These are phyloP conservation scores for Talaromyces sp. DNA, from an alignment of 2,329 filamentous ascomycete species.

Conservation along the genomic window DNA sequence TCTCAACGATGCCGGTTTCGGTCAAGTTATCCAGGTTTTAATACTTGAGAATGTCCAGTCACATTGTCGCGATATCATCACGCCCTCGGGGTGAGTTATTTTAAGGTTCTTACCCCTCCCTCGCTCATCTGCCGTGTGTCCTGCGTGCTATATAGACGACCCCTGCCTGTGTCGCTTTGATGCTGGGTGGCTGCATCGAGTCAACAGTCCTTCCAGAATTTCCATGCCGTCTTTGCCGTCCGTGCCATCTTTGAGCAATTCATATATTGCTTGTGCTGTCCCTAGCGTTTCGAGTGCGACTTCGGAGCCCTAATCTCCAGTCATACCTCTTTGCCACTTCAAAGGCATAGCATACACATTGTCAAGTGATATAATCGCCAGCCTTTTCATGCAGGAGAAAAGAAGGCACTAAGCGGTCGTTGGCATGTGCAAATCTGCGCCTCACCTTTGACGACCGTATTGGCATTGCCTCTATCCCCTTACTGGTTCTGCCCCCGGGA, in stretches of 20 bases:
- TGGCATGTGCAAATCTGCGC: neutral
- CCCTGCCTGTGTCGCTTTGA: neutral
- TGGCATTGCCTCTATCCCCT: neutral
- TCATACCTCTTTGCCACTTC: neutral
- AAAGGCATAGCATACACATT: neutral
- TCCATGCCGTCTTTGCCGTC: neutral
- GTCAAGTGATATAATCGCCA: neutral
- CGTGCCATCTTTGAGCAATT: neutral
- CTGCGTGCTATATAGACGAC: neutral
- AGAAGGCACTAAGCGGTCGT: neutral
- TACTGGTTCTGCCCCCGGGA: neutral
- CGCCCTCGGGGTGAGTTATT: neutral
- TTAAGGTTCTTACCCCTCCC: neutral
- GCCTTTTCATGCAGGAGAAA: neutral
- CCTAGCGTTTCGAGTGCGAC: neutral
- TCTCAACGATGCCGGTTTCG: neutral
- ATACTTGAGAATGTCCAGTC: neutral
- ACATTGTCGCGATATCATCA: neutral
- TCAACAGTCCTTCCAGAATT: neutral
- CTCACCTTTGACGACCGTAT: neutral
- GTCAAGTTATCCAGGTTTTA: neutral
- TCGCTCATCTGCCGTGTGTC: neutral
- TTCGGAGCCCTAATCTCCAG: neutral
- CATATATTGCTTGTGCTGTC: neutral
- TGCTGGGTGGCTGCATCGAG: neutral